Evolutionary conservation across 2,329 filamentous ascomycete species (phyloP).

Genomic region (Davidsoniella virescens): DNA sequence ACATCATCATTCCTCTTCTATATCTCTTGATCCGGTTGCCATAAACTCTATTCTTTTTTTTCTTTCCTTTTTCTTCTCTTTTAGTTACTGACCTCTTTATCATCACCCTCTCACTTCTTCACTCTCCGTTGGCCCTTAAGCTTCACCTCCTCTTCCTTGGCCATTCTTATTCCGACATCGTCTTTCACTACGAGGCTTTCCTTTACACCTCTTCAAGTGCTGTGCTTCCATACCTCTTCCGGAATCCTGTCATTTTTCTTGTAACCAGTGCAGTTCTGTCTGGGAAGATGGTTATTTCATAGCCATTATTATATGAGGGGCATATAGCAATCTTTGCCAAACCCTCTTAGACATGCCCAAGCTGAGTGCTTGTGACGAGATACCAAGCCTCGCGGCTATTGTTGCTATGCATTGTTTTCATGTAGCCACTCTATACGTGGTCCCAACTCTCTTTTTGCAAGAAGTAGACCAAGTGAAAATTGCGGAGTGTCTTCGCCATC

Average conservation of each 20-base stretch:
- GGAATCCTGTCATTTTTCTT: too few species aligned
- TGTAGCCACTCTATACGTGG: not conserved
- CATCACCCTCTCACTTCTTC: too few species aligned
- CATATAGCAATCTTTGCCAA: not conserved
- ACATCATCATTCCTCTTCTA: not conserved
- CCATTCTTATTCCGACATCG: not conserved
- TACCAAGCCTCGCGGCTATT: constrained; percentile 11
- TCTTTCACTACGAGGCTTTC: not conserved
- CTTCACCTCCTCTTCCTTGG: too few species aligned
- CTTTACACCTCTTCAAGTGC: too few species aligned
- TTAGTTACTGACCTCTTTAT: not conserved
- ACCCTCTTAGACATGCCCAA: constrained; percentile 1
- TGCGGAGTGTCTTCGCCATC: too few species aligned
- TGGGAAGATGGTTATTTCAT: too few species aligned
- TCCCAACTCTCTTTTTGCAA: too few species aligned
- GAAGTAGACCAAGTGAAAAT: too few species aligned
- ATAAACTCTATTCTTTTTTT: constrained; percentile 2
- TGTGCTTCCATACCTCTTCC: too few species aligned
- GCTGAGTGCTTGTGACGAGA: constrained; percentile 7
- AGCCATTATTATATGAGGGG: too few species aligned
- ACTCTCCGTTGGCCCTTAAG: too few species aligned
- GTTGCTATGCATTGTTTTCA: constrained; percentile 7
- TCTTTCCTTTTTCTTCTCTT: not conserved
- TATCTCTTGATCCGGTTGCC: constrained; percentile 3
- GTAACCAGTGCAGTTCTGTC: too few species aligned